Evolutionary conservation across 148 eudicot species (phyloP).

Genomic region (Vaccinium myrtillus): DNA sequence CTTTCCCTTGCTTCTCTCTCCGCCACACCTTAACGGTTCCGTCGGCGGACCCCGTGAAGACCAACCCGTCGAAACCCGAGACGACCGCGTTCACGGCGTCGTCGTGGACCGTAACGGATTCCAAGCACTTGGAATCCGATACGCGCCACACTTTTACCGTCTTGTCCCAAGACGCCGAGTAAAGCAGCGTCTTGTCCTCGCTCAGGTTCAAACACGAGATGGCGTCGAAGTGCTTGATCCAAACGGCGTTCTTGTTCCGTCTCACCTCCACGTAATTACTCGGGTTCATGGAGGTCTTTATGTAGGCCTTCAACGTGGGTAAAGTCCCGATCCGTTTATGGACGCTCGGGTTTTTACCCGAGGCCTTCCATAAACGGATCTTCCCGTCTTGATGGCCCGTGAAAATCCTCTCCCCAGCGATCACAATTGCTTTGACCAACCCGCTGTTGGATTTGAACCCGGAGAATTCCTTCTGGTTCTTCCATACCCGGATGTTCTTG

Average conservation of each 20-base stretch:
- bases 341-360: slow-evolving; percentile 42
- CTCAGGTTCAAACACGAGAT: slow-evolving; percentile 63
- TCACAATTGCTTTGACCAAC: slow-evolving; percentile 68
- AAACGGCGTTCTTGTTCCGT: slow-evolving; percentile 32
- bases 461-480: slow-evolving; percentile 66
- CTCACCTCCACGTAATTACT: slow-evolving; percentile 55
- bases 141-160: slow-evolving; percentile 64
- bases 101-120: slow-evolving; percentile 64
- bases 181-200: slow-evolving; percentile 49
- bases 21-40: slow-evolving; percentile 71
- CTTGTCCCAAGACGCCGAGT: slow-evolving; percentile 73
- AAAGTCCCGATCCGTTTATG: slow-evolving; percentile 64
- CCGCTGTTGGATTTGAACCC: slow-evolving; percentile 83
- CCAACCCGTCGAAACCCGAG: slow-evolving; percentile 61
- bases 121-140: slow-evolving; percentile 61
- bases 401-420: slow-evolving; percentile 53
- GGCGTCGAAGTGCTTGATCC: slow-evolving; percentile 70
- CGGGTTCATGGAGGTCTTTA: slow-evolving; percentile 60
- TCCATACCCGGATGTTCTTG: slow-evolving; percentile 83
- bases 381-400: slow-evolving; percentile 88
- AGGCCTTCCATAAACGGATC: slow-evolving; percentile 71
- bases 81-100: slow-evolving; percentile 73
- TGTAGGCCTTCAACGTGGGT: slow-evolving; percentile 56
- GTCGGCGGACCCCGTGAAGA: slow-evolving; percentile 74
- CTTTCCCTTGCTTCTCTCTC: slow-evolving; percentile 61